phyloP scores from a whole-genome alignment of 352 stramenopile genomes.

The Phytophthora syringae region DNA sequence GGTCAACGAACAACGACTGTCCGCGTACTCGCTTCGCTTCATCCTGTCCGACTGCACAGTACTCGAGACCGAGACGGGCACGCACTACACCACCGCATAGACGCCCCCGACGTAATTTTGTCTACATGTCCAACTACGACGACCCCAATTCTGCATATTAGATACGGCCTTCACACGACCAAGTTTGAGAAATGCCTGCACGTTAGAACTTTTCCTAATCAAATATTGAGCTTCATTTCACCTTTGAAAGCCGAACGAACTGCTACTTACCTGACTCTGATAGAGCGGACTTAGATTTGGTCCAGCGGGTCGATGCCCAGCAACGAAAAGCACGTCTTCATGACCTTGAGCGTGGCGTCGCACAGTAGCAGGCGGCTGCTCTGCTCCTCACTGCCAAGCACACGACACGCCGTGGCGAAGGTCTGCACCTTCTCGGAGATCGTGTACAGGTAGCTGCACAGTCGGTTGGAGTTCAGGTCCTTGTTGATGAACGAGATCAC shows the following conservation, averaged over 20 bases:
- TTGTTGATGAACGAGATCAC: constrained; percentile 94
- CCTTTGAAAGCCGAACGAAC: constrained; percentile 21
- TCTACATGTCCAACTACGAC: constrained; percentile 37
- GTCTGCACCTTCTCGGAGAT: constrained; percentile 96
- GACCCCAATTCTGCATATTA: constrained; percentile 25
- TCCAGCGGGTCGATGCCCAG: constrained; percentile 94
- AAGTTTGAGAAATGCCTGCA: constrained; percentile 38
- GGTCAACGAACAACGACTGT: constrained; percentile 44
- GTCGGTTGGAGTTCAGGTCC: constrained; percentile 96
- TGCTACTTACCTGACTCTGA: constrained; percentile 8
- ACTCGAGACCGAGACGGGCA: constrained; percentile 66
- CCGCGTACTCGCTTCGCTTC: constrained; percentile 83
- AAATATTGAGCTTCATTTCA: constrained; percentile 49
- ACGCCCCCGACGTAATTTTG: constrained; percentile 36
- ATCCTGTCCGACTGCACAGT: constrained; percentile 81
- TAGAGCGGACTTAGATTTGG: constrained; percentile 87
- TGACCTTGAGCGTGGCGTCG: constrained; percentile 94
- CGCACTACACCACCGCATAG: constrained; percentile 55
- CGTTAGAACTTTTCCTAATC: constrained; percentile 44
- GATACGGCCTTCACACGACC: constrained; percentile 31
- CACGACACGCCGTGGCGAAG: constrained; percentile 98
- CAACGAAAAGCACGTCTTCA: constrained; percentile 94
- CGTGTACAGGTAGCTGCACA: constrained; percentile 99
- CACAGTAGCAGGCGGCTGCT: constrained; percentile 97
- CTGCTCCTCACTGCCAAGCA: constrained; percentile 95